Percentiles rank a stretch among this genome's conserved stretches.
These are phyloP conservation scores for Moringa oleifera DNA, from an alignment of 345 rosid genomes.

Conservation along the genomic window DNA sequence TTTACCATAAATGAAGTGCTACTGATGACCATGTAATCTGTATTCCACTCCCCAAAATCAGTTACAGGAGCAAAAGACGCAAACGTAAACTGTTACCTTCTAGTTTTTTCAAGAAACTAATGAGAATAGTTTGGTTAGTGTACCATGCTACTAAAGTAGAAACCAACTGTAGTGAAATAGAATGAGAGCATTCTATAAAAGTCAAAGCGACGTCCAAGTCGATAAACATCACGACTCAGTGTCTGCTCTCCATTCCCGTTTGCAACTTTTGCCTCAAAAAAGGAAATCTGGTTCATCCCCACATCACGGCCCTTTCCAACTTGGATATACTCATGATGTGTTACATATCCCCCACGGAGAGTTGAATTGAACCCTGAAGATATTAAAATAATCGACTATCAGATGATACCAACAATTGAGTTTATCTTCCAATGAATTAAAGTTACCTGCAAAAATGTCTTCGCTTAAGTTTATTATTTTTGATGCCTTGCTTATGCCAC, in stretches of 20 bases:
- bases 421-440: conserved; percentile 8
- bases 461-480: conserved; percentile 86
- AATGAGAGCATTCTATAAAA: conserved; percentile 98
- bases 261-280: conserved; percentile 93
- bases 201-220: conserved; percentile 86
- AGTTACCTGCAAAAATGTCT: conserved; percentile 86
- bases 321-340: conserved; percentile 97
- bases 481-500: conserved; percentile 98
- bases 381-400: conserved; percentile 26
- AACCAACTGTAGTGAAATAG: conserved; percentile 94
- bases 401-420: conserved; percentile 1
- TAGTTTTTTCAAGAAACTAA: background rate
- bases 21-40: too few species aligned
- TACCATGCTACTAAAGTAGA: conserved; percentile 97
- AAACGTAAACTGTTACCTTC: too few species aligned
- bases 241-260: conserved; percentile 99
- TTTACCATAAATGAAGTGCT: too few species aligned
- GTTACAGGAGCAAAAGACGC: too few species aligned
- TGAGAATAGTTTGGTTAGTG: conserved; percentile 7
- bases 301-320: conserved; percentile 98
- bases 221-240: conserved; percentile 91
- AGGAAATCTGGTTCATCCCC: conserved; percentile 91
- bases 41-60: too few species aligned
- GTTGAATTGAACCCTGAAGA: conserved; percentile 86
- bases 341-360: conserved; percentile 77